Conservation (phyloP, 768 basidiomycete species). For the Suillus subaureus region DNA sequence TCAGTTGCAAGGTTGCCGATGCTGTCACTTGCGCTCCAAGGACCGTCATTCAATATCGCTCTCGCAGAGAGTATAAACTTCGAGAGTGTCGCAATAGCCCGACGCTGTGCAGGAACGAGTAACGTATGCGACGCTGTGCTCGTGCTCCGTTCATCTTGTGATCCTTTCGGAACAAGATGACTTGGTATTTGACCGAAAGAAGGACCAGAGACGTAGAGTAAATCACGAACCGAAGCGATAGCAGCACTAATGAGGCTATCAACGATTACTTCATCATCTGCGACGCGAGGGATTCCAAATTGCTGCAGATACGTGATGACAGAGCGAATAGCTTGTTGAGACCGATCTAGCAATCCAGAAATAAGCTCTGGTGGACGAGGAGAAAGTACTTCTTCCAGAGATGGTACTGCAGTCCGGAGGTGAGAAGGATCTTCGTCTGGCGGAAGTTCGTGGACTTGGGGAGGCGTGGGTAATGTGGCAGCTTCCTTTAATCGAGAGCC, state of each 20-base stretch:
- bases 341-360: slow-evolving; percentile 58
- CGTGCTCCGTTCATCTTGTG: slow-evolving; percentile 21
- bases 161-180: slow-evolving; percentile 51
- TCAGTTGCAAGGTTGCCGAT: slow-evolving; percentile 62
- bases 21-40: slow-evolving; percentile 24
- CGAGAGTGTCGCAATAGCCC: slow-evolving; percentile 84
- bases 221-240: slow-evolving; percentile 67
- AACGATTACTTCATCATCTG: slow-evolving; percentile 58
- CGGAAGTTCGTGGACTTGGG: slow-evolving; percentile 8
- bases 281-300: slow-evolving; percentile 45
- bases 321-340: slow-evolving; percentile 58
- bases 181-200: slow-evolving; percentile 39
- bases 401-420: background rate
- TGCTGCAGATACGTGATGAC: slow-evolving; percentile 61
- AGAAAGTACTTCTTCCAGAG: slow-evolving; percentile 50
- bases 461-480: slow-evolving; percentile 9
- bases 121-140: slow-evolving; percentile 51
- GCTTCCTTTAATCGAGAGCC: slow-evolving; percentile 13
- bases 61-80: slow-evolving; percentile 86
- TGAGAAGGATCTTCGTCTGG: background rate
- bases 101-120: slow-evolving; percentile 76
- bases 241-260: slow-evolving; percentile 61
- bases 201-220: slow-evolving; percentile 65
- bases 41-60: slow-evolving; percentile 59
- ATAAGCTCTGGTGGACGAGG: slow-evolving; percentile 59